Evolutionary conservation across 2,329 filamentous ascomycete species (phyloP).

Genomic region (Colletotrichum sp.): DNA sequence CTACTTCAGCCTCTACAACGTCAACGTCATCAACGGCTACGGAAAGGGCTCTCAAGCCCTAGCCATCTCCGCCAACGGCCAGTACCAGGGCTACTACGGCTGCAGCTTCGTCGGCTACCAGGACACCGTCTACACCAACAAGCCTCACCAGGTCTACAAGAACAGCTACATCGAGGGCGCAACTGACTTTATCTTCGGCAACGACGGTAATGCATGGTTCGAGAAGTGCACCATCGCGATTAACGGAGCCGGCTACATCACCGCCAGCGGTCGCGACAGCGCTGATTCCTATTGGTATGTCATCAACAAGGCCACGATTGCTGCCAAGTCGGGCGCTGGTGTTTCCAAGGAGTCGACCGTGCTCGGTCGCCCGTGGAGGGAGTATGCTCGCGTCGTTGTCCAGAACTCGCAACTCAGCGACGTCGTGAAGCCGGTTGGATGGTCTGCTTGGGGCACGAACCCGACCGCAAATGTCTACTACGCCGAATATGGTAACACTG

Average conservation of each 20-base stretch:
- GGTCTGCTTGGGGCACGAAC: slow-evolving; percentile 58
- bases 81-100: slow-evolving; percentile 53
- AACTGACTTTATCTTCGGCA: slow-evolving; percentile 56
- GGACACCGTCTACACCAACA: slow-evolving; percentile 54
- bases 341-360: slow-evolving; percentile 46
- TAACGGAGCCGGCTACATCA: slow-evolving; percentile 43
- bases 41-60: slow-evolving; percentile 54
- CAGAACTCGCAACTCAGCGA: slow-evolving; percentile 53
- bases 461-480: slow-evolving; percentile 59
- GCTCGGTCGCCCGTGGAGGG: slow-evolving; percentile 53
- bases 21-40: slow-evolving; percentile 55
- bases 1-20: slow-evolving; percentile 67
- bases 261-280: slow-evolving; percentile 47
- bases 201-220: slow-evolving; percentile 48
- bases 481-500: slow-evolving; percentile 64
- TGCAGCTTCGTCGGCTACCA: slow-evolving; percentile 52
- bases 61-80: slow-evolving; percentile 50
- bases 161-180: slow-evolving; percentile 49
- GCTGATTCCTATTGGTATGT: slow-evolving; percentile 48
- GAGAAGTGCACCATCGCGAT: slow-evolving; percentile 43
- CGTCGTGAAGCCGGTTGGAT: slow-evolving; percentile 65
- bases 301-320: slow-evolving; percentile 48
- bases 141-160: slow-evolving; percentile 52
- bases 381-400: slow-evolving; percentile 52
- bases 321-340: slow-evolving; percentile 39